These are phyloP conservation scores for Kondoa malvinella DNA, from an alignment of 768 basidiomycete species.

Conservation along the genomic window DNA sequence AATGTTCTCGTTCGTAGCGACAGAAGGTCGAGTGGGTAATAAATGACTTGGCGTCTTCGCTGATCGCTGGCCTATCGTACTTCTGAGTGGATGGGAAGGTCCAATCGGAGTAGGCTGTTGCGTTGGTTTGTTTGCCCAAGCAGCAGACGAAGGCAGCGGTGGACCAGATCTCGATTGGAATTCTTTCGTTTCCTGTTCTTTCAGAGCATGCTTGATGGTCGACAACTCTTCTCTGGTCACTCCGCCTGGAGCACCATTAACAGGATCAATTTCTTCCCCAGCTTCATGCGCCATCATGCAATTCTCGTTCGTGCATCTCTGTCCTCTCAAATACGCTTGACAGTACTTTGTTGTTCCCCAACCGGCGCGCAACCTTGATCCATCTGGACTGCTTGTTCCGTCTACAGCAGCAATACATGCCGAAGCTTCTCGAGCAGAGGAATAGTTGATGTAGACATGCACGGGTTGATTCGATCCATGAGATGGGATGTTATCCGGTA, in stretches of 20 bases:
- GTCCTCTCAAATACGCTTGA: constrained; percentile 77
- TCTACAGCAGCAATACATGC: constrained; percentile 84
- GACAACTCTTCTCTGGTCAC: constrained; percentile 93
- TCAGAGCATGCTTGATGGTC: constrained; percentile 34
- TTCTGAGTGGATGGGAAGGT: not conserved
- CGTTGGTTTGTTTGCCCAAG: constrained; percentile 21
- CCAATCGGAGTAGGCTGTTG: constrained; percentile 10
- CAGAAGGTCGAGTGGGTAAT: constrained; percentile 23
- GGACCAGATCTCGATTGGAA: constrained; percentile 7
- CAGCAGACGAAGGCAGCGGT: constrained; percentile 22
- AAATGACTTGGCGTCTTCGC: constrained; percentile 22
- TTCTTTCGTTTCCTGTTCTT: constrained; percentile 6
- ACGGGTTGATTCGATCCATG: constrained; percentile 33
- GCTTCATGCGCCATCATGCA: constrained; percentile 95
- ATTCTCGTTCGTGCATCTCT: constrained; percentile 63
- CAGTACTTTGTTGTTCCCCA: constrained; percentile 97
- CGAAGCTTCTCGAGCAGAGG: constrained; percentile 83
- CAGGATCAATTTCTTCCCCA: constrained; percentile 89
- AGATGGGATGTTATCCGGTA: constrained; percentile 53
- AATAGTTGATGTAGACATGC: constrained; percentile 92
- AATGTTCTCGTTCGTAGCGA: not conserved
- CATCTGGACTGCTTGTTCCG: constrained; percentile 75
- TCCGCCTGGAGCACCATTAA: constrained; percentile 10
- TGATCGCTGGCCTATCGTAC: constrained; percentile 7
- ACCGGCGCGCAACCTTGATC: constrained; percentile 75